Evolutionary conservation across 202 grass and related monocot genomes (phyloP).

Genomic region (Setaria viridis): DNA sequence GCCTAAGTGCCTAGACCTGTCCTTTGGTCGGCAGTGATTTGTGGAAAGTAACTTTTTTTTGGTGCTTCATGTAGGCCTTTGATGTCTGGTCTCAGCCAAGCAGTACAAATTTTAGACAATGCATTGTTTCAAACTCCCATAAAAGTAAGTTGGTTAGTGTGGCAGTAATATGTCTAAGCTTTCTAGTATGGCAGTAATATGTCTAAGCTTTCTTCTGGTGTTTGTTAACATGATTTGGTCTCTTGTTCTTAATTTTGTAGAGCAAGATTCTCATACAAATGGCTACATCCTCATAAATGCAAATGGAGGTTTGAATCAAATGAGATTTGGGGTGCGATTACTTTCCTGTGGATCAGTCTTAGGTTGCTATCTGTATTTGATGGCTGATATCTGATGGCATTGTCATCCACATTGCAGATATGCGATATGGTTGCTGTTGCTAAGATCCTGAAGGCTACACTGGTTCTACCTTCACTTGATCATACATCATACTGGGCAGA

Average conservation of each 20-base stretch:
- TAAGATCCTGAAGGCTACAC: slow-evolving; percentile 90
- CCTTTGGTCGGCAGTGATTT: slow-evolving; percentile 24
- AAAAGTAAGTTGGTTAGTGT: slow-evolving; percentile 75
- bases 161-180: slow-evolving; percentile 6
- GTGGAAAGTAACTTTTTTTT: slow-evolving; percentile 39
- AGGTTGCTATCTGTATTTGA: slow-evolving; percentile 22
- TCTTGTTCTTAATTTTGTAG: slow-evolving; percentile 60
- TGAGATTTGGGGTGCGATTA: slow-evolving; percentile 98
- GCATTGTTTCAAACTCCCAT: slow-evolving; percentile 77
- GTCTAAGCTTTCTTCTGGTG: slow-evolving; percentile 21
- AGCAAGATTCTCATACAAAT: slow-evolving; percentile 70
- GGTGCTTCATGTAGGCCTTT: slow-evolving; percentile 62
- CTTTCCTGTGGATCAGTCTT: slow-evolving; percentile 46
- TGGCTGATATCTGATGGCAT: slow-evolving; percentile 33
- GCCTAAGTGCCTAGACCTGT: slow-evolving; percentile 7
- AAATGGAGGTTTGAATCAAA: slow-evolving; percentile 99
- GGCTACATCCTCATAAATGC: slow-evolving; percentile 98
- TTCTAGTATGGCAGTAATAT: slow-evolving; percentile 5
- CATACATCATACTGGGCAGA: slow-evolving; percentile 99
- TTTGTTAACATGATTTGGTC: slow-evolving; percentile 38
- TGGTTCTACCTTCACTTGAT: slow-evolving; percentile 98
- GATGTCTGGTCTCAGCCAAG: slow-evolving; percentile 78
- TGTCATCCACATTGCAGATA: slow-evolving; percentile 71
- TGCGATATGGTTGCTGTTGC: slow-evolving; percentile 99
- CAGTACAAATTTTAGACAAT: slow-evolving; percentile 77